These are phyloP conservation scores for Typha latifolia DNA, from an alignment of 176 grass and related monocot genomes.

Conservation along the genomic window DNA sequence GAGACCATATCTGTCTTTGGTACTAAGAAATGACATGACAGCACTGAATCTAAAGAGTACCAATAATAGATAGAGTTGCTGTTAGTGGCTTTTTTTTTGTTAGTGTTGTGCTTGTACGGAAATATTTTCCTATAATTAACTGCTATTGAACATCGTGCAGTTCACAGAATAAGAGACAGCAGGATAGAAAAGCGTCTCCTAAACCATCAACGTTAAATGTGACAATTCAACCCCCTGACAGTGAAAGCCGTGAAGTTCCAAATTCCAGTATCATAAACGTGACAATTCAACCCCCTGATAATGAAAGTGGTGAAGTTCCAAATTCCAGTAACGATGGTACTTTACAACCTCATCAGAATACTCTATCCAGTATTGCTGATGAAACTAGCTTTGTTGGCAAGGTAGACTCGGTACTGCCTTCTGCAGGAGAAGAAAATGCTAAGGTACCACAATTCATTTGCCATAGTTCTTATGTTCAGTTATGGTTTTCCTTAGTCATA, in stretches of 20 bases:
- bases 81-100: background rate
- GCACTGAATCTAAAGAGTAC: background rate
- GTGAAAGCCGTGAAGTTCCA: background rate
- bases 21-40: no score
- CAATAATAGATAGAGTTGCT: background rate
- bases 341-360: conserved; percentile 14
- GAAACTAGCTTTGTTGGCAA: conserved; percentile 13
- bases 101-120: no score
- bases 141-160: conserved; percentile 6
- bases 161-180: conserved; percentile 24
- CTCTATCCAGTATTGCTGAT: conserved; percentile 15
- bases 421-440: conserved; percentile 8
- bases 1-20: no score
- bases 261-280: conserved; percentile 14
- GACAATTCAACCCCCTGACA: background rate
- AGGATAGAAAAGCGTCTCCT: conserved; percentile 16
- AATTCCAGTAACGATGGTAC: conserved; percentile 12
- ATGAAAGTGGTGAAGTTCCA: background rate
- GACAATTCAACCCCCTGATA: background rate
- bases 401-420: conserved; percentile 12
- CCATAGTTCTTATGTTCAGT: no score
- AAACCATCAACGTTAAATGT: conserved; percentile 10
- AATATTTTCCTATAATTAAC: background rate
- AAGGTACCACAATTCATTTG: conserved; percentile 15
- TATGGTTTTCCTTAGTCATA: no score